Evolutionary conservation across 2,329 filamentous ascomycete species (phyloP), one percentile per base, ranked within the genome.

Genomic region (Ilyonectria mors-panacis): DNA sequence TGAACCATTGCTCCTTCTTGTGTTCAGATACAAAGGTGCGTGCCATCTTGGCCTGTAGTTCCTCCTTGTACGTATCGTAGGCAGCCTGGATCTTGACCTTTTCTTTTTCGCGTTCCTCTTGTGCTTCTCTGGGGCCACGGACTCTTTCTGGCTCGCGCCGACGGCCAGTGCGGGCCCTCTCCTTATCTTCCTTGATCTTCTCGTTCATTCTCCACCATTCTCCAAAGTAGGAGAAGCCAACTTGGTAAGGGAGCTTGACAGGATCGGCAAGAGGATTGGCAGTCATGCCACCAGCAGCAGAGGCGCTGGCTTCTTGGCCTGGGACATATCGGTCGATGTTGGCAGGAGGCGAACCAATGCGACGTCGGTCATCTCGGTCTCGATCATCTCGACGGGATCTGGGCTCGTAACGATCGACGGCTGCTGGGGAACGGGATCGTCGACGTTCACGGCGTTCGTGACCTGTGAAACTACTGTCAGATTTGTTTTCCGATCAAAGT

Each of bases 1-100:
- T 94, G 83, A 99, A 99, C 96, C 96, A 99, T 78, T 99, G 95
- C 80, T 99, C 96, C 48, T 91, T 91, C 79, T 97, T 97, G 82
- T 99, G 96, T 74, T 94, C 92, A 56, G 92, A 89, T 47, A 99
- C 96, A 78, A 99, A 99, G 1, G 89, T 86, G 71, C 94, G 91
- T 0, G 96, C 95, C 92, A 97, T 95, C 78, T 91, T 92, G 4
- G 87, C 89, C 75, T 92, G 90, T 2, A 92, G 82, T 39, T 92
- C 89, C 76, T 92, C 90, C 73, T 91, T 91, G 77, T 92, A 92
- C 1, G 83, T 71, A 74, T 92, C 90, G 72, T 92, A 92, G 1
- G 89, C 89, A 15, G 85, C 84, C 75, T 95, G 93, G 23, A 95
- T 95, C 80, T 89, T 92, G 57, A 89, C 89, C 78, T 94, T 92